phyloP scores from a whole-genome alignment of 768 basidiomycete species.

The Suillus variegatus region DNA sequence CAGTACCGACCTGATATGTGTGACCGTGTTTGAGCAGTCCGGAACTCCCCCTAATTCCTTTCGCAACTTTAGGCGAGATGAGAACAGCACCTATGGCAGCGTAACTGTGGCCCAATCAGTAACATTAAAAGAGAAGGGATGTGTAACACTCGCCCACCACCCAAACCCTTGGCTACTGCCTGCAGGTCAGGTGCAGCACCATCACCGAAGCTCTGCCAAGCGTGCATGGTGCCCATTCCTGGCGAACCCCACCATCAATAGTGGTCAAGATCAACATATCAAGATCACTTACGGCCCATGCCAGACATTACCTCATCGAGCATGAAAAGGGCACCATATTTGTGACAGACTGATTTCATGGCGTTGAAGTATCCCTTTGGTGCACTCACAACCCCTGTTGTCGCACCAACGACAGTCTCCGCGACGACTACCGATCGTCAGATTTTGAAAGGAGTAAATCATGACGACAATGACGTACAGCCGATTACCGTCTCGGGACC shows the following conservation, averaged over 20 bases:
- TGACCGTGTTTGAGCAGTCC: slow-evolving; percentile 85
- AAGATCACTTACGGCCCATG: slow-evolving; percentile 70
- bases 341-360: slow-evolving; percentile 81
- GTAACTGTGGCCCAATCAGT: slow-evolving; percentile 48
- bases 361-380: slow-evolving; percentile 86
- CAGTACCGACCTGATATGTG: slow-evolving; percentile 66
- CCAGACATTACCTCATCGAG: slow-evolving; percentile 93
- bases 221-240: slow-evolving; percentile 89
- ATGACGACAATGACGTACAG: slow-evolving; percentile 47
- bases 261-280: neutral
- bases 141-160: slow-evolving; percentile 65
- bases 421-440: slow-evolving; percentile 58
- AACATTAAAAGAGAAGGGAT: neutral
- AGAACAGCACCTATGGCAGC: slow-evolving; percentile 82
- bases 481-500: slow-evolving; percentile 83
- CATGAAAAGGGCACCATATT: slow-evolving; percentile 72
- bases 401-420: slow-evolving; percentile 87
- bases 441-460: neutral
- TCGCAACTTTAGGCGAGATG: slow-evolving; percentile 68
- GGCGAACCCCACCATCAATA: slow-evolving; percentile 1
- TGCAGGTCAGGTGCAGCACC: slow-evolving; percentile 81
- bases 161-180: slow-evolving; percentile 87
- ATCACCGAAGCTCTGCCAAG: slow-evolving; percentile 84
- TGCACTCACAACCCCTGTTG: slow-evolving; percentile 72
- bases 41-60: slow-evolving; percentile 66